A percentile compares a stretch with the other conserved stretches of the same genome.
phyloP scores from a whole-genome alignment of 2,329 filamentous ascomycete species.

The Paraphaeosphaeria minitans region DNA sequence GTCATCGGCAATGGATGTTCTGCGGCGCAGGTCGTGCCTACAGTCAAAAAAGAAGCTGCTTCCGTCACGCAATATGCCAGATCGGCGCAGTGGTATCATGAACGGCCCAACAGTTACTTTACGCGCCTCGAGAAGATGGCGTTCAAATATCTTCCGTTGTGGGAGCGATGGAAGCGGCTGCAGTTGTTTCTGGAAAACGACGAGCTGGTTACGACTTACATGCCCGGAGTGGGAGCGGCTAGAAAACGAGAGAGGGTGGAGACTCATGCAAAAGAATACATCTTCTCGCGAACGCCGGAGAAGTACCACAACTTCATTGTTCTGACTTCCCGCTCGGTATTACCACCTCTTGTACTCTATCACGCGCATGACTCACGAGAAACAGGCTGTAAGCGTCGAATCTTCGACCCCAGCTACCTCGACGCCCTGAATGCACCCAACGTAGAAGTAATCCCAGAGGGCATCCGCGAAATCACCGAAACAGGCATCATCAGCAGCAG shows the following conservation, averaged over 20 bases:
- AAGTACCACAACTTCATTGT: conserved; percentile 32
- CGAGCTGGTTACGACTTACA: conserved; percentile 20
- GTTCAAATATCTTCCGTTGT: conserved; percentile 45
- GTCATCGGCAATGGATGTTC: conserved; percentile 50
- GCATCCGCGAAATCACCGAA: conserved; percentile 25
- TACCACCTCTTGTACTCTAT: too few relatives aligned
- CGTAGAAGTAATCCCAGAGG: conserved; percentile 24
- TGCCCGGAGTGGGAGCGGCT: conserved; percentile 8
- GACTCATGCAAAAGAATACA: conserved; percentile 26
- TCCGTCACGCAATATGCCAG: conserved; percentile 44
- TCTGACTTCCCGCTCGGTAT: conserved; percentile 34
- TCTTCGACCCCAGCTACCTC: conserved; percentile 34
- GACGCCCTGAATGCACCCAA: conserved; percentile 25
- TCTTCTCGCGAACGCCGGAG: conserved; percentile 23
- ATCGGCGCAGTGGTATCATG: conserved; percentile 43
- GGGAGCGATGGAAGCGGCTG: conserved; percentile 16
- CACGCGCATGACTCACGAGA: too few relatives aligned
- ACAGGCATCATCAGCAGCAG: conserved; percentile 24
- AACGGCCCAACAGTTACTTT: conserved; percentile 39
- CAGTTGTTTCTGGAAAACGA: conserved; percentile 21
- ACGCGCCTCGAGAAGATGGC: conserved; percentile 34
- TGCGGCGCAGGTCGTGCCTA: conserved; percentile 51
- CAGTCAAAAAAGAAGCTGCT: conserved; percentile 44
- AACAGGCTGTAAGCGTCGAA: conserved; percentile 21
- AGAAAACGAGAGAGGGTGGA: conserved; percentile 12